Base-by-base conservation (phyloP, 1,139 yeast species). In the Sugiyamaella novakii region DNA sequence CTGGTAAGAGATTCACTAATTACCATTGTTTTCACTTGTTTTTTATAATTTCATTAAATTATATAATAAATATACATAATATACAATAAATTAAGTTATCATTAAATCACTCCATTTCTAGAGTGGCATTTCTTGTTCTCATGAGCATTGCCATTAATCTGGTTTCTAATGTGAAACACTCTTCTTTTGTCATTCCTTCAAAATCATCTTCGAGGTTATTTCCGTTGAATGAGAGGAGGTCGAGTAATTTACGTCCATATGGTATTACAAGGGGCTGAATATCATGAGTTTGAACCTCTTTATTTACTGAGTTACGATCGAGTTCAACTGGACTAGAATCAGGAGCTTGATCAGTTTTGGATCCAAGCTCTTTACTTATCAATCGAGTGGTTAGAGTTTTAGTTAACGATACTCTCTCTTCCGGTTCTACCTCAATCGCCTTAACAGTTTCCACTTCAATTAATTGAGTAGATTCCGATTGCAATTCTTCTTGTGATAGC, bases 151-250 rank as follows among this genome's bases (percentile, higher is more conserved):
- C 28, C 41, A 47, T 47, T 18, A 47, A 29, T 12, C 28, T 34
- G 11, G 47, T 27, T 24, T 47, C 51, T 33, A 51, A 12, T 12
- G 42, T 51, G 22, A 47, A 45, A 33, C 51, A 45, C 8, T 47
- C 51, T 5, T 38, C 42, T 27, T 30, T 34, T 7, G 47, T 10
- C 35, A 51, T 25, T 7, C 39, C 47, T 5, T 40, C 44, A 19
- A 37, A 50, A n/a, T n/a, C n/a, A n/a, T n/a, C n/a, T n/a, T n/a
- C n/a, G 3, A 35, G 37, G n/a, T 45, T 40, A 10, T 37, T 31
- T 8, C 19, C 8, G 25, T 22, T 22, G 25, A 8, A 8, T 22
- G 28, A 19, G 15, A 43, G 15, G 21, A 15, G 15, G 7, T 31
- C 18, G 17, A 34, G 18, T 3, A 42, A 12, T 12, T 42, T 30